phyloP scores from a whole-genome alignment of 495 filamentous ascomycete genomes.

The Daldinia grandis region DNA sequence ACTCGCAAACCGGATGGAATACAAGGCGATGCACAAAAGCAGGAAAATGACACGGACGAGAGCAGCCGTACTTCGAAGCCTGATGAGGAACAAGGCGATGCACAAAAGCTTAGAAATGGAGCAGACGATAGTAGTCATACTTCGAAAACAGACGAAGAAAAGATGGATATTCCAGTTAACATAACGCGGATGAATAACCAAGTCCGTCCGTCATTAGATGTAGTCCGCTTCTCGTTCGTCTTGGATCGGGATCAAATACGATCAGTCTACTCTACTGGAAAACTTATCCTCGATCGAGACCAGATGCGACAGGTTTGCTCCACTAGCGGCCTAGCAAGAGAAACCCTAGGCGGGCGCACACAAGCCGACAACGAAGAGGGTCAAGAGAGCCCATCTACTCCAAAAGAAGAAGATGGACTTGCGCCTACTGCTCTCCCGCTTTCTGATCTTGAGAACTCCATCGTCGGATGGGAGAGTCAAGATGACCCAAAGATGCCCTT shows the following conservation, averaged over 20 bases:
- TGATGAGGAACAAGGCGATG: neutral
- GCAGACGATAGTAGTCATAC: conserved; percentile 21
- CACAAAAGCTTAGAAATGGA: conserved; percentile 1
- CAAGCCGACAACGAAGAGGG: conserved; percentile 12
- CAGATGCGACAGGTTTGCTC: conserved; percentile 32
- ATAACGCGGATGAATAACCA: neutral
- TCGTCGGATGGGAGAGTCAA: conserved; percentile 68
- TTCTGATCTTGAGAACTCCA: conserved; percentile 54
- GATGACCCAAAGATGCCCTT: conserved; percentile 77
- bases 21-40: neutral
- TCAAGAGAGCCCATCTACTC: conserved; percentile 17
- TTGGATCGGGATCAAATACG: conserved; percentile 36
- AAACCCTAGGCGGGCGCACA: neutral
- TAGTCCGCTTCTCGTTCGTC: conserved; percentile 30
- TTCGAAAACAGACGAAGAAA: conserved; percentile 27
- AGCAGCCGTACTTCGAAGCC: conserved; percentile 6
- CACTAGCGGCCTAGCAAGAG: conserved; percentile 25
- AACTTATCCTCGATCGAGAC: conserved; percentile 27
- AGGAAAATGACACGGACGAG: conserved; percentile 9
- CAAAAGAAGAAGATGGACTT: conserved; percentile 35
- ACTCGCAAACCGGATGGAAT: neutral
- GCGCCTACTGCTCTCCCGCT: conserved; percentile 46
- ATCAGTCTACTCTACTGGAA: conserved; percentile 34
- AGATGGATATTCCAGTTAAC: conserved; percentile 5
- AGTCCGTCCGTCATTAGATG: conserved; percentile 27